Base-by-base conservation (phyloP, 768 basidiomycete genomes). In the Lentinula sp. region DNA sequence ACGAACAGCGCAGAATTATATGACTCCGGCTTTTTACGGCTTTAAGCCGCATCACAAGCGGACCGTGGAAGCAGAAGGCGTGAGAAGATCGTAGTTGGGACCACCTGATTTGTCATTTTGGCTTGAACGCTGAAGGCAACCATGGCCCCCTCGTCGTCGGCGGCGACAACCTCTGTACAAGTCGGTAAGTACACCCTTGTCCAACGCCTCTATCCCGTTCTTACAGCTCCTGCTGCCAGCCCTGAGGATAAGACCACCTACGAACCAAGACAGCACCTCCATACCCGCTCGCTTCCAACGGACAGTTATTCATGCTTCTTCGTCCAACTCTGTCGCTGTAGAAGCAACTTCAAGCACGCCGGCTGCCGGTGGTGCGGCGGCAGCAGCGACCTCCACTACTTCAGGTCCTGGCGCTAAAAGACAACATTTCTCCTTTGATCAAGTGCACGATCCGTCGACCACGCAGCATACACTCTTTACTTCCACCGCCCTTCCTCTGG, bases 211-310 rank as follows among this genome's bases (percentile, higher is more conserved):
- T 52, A 33, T 33, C 50, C 18, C 57, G 9, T 42, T 23, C 16
- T 59, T 41, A 63, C 62, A 61, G 62, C 50, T 61, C 72, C 50
- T 54, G 13, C 18, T 18, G 12, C 56, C 52, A 84, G 95, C 95
- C 68, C 80, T 97, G 67, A 89, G 95, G 67, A 95, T 98, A 65
- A 87, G 95, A 63, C 95, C 95, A 33, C 82, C 89, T 48, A 93
- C 93, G 48, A 74, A 81, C 37, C 90, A 95, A 72, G 95, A 97
- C 78, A 78, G 87, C 46, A 80, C 81, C 55, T 88, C 89, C 70
- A 94, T 96, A 64, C 96, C 96, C 67, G 86, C 88, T 73, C 91
- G 96, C 72, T 97, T 98, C 75, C 95, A 97, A 77, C 86, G 90
- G 65, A 84, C 86, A 65, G 87, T 95, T 70, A 86, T 98, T 75